Percentiles rank a stretch among this genome's conserved stretches.
Evolutionary conservation across 2,329 filamentous ascomycete genomes (phyloP).

Genomic region (Colletotrichum lindemuthianum): DNA sequence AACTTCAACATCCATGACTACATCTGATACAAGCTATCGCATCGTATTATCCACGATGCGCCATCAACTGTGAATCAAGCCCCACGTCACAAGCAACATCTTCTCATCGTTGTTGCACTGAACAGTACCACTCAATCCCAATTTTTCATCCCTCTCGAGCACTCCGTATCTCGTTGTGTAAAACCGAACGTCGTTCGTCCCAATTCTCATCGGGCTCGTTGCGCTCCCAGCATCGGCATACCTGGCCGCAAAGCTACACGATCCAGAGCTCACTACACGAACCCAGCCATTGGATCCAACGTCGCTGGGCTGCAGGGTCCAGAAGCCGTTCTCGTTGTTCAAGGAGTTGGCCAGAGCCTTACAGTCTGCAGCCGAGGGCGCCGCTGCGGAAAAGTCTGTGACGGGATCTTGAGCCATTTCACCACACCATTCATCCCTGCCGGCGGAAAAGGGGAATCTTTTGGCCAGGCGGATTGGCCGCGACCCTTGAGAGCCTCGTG

Average conservation of each 20-base stretch:
- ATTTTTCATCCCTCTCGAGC: slow-evolving; percentile 21
- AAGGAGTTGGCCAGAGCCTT: slow-evolving; percentile 10
- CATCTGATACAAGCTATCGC: background rate
- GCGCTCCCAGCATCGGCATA: slow-evolving; percentile 12
- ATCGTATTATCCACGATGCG: background rate
- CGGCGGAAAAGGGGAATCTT: slow-evolving; percentile 24
- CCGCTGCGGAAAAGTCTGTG: slow-evolving; percentile 24
- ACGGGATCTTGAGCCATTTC: slow-evolving; percentile 23
- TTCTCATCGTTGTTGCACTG: slow-evolving; percentile 29
- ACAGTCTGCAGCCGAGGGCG: slow-evolving; percentile 33
- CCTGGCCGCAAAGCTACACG: slow-evolving; percentile 33
- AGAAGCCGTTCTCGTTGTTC: slow-evolving; percentile 20
- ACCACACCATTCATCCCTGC: slow-evolving; percentile 35
- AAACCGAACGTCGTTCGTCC: slow-evolving; percentile 35
- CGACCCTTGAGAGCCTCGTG: slow-evolving; percentile 5
- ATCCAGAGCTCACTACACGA: slow-evolving; percentile 21
- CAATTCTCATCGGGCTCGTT: slow-evolving; percentile 20
- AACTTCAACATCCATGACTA: background rate
- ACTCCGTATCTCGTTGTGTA: slow-evolving; percentile 23
- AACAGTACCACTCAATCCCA: slow-evolving; percentile 29
- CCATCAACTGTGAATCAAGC: slow-evolving; percentile 26
- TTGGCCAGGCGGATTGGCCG: slow-evolving; percentile 19
- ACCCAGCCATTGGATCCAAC: slow-evolving; percentile 30
- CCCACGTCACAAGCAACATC: slow-evolving; percentile 29
- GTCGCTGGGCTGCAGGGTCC: slow-evolving; percentile 26